Base-by-base conservation (phyloP, 1,284 basidiomycete genomes). In the Puccinia novopanici region DNA sequence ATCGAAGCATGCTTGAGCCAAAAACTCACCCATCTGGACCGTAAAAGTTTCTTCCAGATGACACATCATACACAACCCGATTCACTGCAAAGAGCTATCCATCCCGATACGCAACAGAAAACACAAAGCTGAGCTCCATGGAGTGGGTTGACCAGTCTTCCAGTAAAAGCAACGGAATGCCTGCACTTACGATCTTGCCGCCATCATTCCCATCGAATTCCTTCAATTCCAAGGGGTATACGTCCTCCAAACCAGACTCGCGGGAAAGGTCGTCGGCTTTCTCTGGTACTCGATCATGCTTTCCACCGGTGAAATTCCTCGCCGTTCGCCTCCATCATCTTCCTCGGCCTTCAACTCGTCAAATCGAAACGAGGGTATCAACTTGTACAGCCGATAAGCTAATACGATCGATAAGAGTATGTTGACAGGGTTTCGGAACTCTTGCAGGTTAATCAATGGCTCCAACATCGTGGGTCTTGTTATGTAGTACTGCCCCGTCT, bases 251-350 rank as follows among this genome's bases (percentile, higher is more conserved):
- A 93, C 86, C 24, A 93, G 88, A 0, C 91, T 91, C 1, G 91
- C 90, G 1, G 92, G 91, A 84, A 95, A 93, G 0, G 89, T 85
- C 82, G 90, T 89, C 2, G 94, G 92, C 88, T 93, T 89, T 93
- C 93, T 94, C 83, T 92, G 92, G 88, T 95, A 95, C 2, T 90
- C 89, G 13, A 73, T 65, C 22, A 70, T 30, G 27, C 82, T 82
- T 12, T 37, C 40, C 61, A 19, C 37, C 6, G 34, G 2, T 37
- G 37, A 37, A 37, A 15, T 61, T 61, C 1, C 65, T 40, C 15
- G 27, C 2, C 10, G 27, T 19, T 13, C 27, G 5, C 8, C 13
- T 65, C 34, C 10, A 37, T 68, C 65, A 9, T n/a, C 2, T 48
- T 45, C 40, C 5, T 24, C 12, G 65, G 15, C n/a, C 17, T 70